These are phyloP conservation scores for Diospyros lotus DNA, from an alignment of 148 eudicot species.

Conservation along the genomic window DNA sequence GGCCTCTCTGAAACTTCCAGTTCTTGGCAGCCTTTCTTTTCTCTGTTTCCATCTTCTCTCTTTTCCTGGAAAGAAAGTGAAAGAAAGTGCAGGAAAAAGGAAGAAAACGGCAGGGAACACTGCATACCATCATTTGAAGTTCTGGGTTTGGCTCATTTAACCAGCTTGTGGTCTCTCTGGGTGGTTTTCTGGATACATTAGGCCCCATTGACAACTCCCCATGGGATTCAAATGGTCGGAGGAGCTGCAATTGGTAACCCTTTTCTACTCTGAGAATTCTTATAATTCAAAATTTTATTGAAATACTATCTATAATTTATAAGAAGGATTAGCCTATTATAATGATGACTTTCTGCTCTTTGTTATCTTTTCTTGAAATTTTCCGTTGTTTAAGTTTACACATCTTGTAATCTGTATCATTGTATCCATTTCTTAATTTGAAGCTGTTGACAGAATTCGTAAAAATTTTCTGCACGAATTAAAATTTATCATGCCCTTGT, in stretches of 20 bases:
- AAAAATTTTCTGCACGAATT: neutral
- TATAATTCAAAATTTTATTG: neutral
- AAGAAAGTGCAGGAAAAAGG: conserved; percentile 15
- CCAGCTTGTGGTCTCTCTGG: neutral
- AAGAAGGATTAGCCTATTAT: neutral
- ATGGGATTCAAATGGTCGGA: neutral
- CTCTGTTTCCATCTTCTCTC: no score
- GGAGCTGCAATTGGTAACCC: conserved; percentile 13
- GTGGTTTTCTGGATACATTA: neutral
- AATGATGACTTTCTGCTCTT: neutral
- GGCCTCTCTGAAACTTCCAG: no score
- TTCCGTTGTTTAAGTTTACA: no score
- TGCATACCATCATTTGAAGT: conserved; percentile 6
- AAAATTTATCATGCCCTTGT: neutral
- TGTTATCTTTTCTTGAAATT: no score
- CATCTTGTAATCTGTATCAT: neutral
- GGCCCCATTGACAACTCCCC: neutral
- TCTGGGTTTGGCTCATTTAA: conserved; percentile 23
- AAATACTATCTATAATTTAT: neutral
- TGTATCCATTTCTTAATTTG: neutral
- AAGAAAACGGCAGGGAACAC: conserved; percentile 7
- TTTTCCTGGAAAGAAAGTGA: no score
- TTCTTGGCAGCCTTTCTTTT: no score
- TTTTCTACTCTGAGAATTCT: neutral
- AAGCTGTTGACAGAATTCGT: neutral